Percentiles rank a stretch among this genome's conserved stretches.
Evolutionary conservation across 139 green algal genomes (phyloP).

Genomic region (Micractinium sp.): DNA sequence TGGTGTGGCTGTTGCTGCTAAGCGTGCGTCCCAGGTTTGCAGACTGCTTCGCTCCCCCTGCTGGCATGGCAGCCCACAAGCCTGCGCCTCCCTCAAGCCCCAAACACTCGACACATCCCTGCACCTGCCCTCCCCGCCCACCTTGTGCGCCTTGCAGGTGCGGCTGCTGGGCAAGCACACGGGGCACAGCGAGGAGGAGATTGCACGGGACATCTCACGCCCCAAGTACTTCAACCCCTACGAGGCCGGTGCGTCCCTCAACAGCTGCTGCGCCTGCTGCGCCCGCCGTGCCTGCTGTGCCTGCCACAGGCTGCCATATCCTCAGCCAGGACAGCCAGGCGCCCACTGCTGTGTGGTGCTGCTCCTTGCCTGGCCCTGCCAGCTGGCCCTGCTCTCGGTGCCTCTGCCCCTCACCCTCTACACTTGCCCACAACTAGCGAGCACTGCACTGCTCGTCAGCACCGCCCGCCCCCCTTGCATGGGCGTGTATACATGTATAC

Average conservation of each 20-base stretch:
- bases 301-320: not conserved
- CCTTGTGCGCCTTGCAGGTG: slow-evolving; percentile 31
- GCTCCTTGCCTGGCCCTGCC: not conserved
- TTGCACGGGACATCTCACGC: slow-evolving; percentile 86
- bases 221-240: slow-evolving; percentile 94
- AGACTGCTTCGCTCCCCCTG: no score
- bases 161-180: slow-evolving; percentile 80
- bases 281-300: not conserved
- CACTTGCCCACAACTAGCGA: not conserved
- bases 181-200: slow-evolving; percentile 79
- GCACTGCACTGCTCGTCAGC: not conserved
- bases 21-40: no score
- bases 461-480: not conserved
- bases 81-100: no score
- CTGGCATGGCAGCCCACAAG: no score
- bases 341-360: not conserved
- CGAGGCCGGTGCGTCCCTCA: slow-evolving; percentile 39
- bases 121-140: not conserved
- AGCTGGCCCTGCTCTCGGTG: no score
- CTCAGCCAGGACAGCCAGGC: not conserved
- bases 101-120: not conserved
- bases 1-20: no score
- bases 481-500: not conserved
- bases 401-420: no score
- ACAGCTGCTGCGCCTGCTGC: not conserved